These are phyloP conservation scores for Blastobotrys petasosporus DNA, from an alignment of 1,139 yeast species.

Conservation along the genomic window DNA sequence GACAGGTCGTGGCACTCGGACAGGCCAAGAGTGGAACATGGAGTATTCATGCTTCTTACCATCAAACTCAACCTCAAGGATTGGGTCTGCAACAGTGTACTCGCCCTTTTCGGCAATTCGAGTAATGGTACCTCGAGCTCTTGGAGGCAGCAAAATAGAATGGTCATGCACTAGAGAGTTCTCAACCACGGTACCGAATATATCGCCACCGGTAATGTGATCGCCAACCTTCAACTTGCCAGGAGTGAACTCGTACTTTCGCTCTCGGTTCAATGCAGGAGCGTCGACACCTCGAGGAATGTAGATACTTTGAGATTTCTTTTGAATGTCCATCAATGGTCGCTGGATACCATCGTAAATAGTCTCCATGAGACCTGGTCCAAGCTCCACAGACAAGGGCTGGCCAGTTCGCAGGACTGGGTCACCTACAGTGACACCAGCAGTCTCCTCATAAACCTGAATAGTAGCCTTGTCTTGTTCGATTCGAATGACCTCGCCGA, in stretches of 20 bases:
- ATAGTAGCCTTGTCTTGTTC: constrained; percentile 95
- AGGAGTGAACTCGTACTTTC: constrained; percentile 83
- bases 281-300: constrained; percentile 98
- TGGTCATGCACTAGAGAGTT: constrained; percentile 89
- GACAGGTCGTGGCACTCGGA: constrained; percentile 98
- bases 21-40: constrained; percentile 99
- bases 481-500: constrained; percentile 97
- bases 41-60: constrained; percentile 76
- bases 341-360: constrained; percentile 99
- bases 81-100: constrained; percentile 81
- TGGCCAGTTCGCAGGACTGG: constrained; percentile 97
- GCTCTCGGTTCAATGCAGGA: constrained; percentile 80
- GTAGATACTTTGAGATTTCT: constrained; percentile 80
- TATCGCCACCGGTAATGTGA: constrained; percentile 97
- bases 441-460: constrained; percentile 98
- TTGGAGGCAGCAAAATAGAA: constrained; percentile 91
- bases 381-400: constrained; percentile 95
- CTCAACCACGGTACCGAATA: constrained; percentile 88
- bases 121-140: constrained; percentile 96
- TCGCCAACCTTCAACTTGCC: constrained; percentile 79
- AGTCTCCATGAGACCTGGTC: constrained; percentile 99
- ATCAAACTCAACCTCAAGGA: constrained; percentile 90
- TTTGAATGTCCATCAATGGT: constrained; percentile 89
- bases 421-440: constrained; percentile 98
- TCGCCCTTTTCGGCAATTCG: constrained; percentile 85